phyloP scores from a whole-genome alignment of 148 eudicot species.

The Pouteria glomerata region DNA sequence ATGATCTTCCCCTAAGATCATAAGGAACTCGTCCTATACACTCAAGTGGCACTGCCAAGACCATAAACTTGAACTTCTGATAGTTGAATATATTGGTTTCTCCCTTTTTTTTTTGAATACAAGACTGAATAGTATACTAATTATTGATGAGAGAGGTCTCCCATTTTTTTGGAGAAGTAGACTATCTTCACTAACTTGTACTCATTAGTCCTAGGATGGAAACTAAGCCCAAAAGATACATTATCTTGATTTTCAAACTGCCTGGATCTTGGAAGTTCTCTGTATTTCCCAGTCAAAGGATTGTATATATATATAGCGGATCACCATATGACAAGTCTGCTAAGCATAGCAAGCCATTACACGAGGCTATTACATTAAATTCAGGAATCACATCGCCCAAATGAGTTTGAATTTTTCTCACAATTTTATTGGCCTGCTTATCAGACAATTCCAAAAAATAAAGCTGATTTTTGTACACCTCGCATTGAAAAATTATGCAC shows the following conservation, averaged over 20 bases:
- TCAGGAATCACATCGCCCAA: conserved; percentile 16
- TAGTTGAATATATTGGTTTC: too few species aligned
- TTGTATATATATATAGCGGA: conserved; percentile 15
- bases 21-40: conserved; percentile 25
- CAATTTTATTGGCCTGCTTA: not conserved
- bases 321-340: conserved; percentile 13
- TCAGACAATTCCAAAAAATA: conserved; percentile 15
- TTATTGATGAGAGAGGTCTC: too few species aligned
- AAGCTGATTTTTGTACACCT: conserved; percentile 20
- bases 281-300: conserved; percentile 18
- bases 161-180: conserved; percentile 5
- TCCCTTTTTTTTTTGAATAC: too few species aligned
- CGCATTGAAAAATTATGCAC: conserved; percentile 20
- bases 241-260: conserved; percentile 14
- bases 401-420: conserved; percentile 18
- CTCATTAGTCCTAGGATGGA: conserved; percentile 2
- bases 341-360: conserved; percentile 24
- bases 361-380: conserved; percentile 19
- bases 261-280: conserved; percentile 17
- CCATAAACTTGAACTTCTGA: conserved; percentile 28
- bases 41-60: conserved; percentile 21
- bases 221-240: conserved; percentile 20
- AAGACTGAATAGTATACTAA: too few species aligned
- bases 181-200: conserved; percentile 26
- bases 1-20: conserved; percentile 10